Percentiles rank a stretch among this genome's conserved stretches.
phyloP scores from a whole-genome alignment of 2,329 filamentous ascomycete genomes.

The Penicillium sp. region DNA sequence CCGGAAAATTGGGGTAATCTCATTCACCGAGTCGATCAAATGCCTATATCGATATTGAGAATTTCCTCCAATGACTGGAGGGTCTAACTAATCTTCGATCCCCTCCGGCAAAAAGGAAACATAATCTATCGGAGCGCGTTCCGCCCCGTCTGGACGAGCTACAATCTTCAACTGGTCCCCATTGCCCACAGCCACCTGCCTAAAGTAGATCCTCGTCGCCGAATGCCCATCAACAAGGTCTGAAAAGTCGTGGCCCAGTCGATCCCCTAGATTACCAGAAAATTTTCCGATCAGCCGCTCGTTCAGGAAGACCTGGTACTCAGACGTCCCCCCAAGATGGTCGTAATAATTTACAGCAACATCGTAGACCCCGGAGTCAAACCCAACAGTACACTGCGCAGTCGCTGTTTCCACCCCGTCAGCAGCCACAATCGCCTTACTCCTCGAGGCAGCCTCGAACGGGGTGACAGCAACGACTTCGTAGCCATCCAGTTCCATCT shows the following conservation, averaged over 20 bases:
- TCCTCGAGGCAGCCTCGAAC: slow-evolving; percentile 64
- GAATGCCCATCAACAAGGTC: slow-evolving; percentile 68
- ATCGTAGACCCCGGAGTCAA: slow-evolving; percentile 62
- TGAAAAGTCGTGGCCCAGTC: slow-evolving; percentile 63
- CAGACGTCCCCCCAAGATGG: slow-evolving; percentile 60
- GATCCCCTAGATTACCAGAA: slow-evolving; percentile 64
- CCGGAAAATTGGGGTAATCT: too few species aligned
- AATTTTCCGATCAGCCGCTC: slow-evolving; percentile 60
- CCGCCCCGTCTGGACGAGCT: slow-evolving; percentile 63
- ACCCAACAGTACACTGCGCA: slow-evolving; percentile 53
- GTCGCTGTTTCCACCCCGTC: slow-evolving; percentile 58
- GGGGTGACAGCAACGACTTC: slow-evolving; percentile 58
- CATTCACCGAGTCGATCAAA: too few species aligned
- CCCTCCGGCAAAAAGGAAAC: slow-evolving; percentile 65
- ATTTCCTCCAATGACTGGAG: too few species aligned
- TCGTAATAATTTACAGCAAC: slow-evolving; percentile 72
- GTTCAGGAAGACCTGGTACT: slow-evolving; percentile 61
- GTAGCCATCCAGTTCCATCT: slow-evolving; percentile 67
- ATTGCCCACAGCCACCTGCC: slow-evolving; percentile 52
- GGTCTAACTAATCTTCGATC: slow-evolving; percentile 55
- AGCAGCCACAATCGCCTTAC: slow-evolving; percentile 60
- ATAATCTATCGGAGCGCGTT: slow-evolving; percentile 71
- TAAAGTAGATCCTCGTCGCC: slow-evolving; percentile 66
- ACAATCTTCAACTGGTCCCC: slow-evolving; percentile 62
- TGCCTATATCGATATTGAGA: too few species aligned